Conservation (phyloP, 78 protist genomes). For the Carpediemonas membranifera region DNA sequence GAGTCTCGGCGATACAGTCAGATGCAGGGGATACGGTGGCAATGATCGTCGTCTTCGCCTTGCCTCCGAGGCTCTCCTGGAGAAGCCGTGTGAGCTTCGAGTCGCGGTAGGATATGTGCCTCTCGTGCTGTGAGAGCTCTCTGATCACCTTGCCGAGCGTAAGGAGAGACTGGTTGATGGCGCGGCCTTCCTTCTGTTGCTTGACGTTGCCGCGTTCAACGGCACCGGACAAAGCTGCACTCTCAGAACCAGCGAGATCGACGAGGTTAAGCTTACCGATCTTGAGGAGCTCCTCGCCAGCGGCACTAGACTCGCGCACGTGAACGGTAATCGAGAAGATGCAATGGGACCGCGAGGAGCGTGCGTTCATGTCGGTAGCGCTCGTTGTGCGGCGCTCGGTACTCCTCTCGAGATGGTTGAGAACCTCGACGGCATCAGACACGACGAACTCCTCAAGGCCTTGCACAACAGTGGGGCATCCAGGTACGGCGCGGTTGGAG, state of each 20-base stretch:
- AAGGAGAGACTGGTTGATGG: conserved; percentile 75
- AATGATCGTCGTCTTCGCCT: conserved; percentile 74
- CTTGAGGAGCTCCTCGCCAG: conserved; percentile 64
- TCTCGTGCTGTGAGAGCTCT: conserved; percentile 41
- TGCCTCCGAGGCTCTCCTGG: conserved; percentile 86
- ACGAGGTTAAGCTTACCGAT: conserved; percentile 81
- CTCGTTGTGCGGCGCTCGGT: conserved; percentile 10
- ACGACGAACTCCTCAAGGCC: conserved; percentile 21
- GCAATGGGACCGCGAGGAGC: conserved; percentile 56
- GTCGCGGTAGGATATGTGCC: conserved; percentile 67
- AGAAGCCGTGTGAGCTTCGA: conserved; percentile 75
- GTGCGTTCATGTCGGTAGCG: conserved; percentile 21
- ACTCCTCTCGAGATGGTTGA: conserved; percentile 8
- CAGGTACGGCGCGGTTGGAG: too few relatives aligned
- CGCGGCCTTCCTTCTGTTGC: too few relatives aligned
- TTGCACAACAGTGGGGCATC: too few relatives aligned
- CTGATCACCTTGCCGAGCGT: conserved; percentile 79
- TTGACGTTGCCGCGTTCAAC: conserved; percentile 1
- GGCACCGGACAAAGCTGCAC: conserved; percentile 69
- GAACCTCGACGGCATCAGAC: conserved; percentile 8
- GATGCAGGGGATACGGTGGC: conserved; percentile 75
- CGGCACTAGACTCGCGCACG: conserved; percentile 59
- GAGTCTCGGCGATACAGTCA: conserved; percentile 57
- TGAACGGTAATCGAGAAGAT: conserved; percentile 66
- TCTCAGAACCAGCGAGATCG: conserved; percentile 86